These are phyloP conservation scores for Ceratocystis harringtonii DNA, from an alignment of 2,329 filamentous ascomycete genomes.

Conservation along the genomic window DNA sequence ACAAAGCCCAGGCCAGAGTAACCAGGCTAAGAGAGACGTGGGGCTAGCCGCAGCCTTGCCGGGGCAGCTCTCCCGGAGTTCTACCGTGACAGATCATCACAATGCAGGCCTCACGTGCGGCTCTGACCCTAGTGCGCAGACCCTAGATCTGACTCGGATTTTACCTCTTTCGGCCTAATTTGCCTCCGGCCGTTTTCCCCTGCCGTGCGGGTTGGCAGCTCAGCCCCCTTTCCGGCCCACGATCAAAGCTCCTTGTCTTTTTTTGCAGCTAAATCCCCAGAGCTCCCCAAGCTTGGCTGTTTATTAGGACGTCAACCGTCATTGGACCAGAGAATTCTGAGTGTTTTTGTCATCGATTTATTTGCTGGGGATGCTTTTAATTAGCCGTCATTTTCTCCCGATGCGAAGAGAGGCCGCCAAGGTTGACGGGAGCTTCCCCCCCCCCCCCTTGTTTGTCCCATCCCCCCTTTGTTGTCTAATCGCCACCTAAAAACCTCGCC, in stretches of 20 bases:
- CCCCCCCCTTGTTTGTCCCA: not conserved
- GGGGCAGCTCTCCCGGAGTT: too few species aligned
- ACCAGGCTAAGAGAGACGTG: not conserved
- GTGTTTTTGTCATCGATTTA: not conserved
- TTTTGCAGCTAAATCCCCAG: not conserved
- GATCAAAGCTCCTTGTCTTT: not conserved
- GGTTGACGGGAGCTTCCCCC: too few species aligned
- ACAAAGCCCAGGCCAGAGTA: conserved; percentile 9
- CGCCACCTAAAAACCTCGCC: not conserved
- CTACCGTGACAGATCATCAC: too few species aligned
- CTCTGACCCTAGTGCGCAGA: rapidly evolving
- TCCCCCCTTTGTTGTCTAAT: not conserved
- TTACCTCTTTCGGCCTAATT: too few species aligned
- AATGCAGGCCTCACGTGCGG: too few species aligned
- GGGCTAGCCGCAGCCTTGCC: too few species aligned
- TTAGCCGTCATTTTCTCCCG: not conserved
- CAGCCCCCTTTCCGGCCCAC: not conserved
- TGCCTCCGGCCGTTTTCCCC: not conserved
- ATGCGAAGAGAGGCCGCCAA: not conserved
- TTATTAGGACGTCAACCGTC: not conserved
- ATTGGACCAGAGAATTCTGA: not conserved
- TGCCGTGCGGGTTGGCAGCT: not conserved
- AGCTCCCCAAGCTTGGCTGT: not conserved
- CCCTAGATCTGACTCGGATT: too few species aligned
- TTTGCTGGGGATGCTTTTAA: not conserved